A percentile compares a stretch with the other conserved stretches of the same genome.
Conservation (phyloP, 345 rosid species). For the Cochlearia excelsa region DNA sequence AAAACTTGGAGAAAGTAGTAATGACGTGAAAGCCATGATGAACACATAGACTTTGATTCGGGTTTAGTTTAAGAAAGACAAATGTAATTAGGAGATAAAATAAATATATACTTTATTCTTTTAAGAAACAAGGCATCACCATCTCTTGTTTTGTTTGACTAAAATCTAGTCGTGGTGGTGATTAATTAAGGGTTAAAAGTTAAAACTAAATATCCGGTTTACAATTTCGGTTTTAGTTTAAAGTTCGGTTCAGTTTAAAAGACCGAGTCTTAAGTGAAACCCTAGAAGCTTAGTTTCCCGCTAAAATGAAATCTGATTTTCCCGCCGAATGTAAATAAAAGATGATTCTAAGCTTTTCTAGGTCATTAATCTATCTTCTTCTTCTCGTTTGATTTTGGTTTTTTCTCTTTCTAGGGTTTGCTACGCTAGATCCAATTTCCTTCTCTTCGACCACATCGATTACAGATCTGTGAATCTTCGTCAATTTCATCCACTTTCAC, state of each 20-base stretch:
- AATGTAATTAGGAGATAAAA: not conserved
- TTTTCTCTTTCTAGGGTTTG: not conserved
- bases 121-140: slow-evolving; percentile 14
- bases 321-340: slow-evolving; percentile 27
- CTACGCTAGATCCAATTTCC: not conserved
- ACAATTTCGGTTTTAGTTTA: not conserved
- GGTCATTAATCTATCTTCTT: not conserved
- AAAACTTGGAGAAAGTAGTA: slow-evolving; percentile 26
- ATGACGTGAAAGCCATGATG: slow-evolving; percentile 37
- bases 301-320: slow-evolving; percentile 17
- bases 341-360: slow-evolving; percentile 4
- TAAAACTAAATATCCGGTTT: not conserved
- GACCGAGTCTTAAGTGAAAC: not conserved
- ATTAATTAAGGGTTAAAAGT: not conserved
- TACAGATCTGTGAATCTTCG: slow-evolving; percentile 1
- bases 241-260: slow-evolving; percentile 9
- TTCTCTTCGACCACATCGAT: not conserved
- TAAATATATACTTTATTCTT: not conserved
- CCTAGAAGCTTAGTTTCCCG: slow-evolving; percentile 15
- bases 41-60: slow-evolving; percentile 20
- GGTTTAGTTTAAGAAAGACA: not conserved
- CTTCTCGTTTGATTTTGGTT: not conserved
- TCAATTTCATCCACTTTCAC: not conserved
- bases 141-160: slow-evolving; percentile 16
- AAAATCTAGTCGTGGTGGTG: not conserved